A percentile compares a stretch with the other conserved stretches of the same genome.
phyloP scores from a whole-genome alignment of 2,329 filamentous ascomycete species.

The Cladosporium phlei region DNA sequence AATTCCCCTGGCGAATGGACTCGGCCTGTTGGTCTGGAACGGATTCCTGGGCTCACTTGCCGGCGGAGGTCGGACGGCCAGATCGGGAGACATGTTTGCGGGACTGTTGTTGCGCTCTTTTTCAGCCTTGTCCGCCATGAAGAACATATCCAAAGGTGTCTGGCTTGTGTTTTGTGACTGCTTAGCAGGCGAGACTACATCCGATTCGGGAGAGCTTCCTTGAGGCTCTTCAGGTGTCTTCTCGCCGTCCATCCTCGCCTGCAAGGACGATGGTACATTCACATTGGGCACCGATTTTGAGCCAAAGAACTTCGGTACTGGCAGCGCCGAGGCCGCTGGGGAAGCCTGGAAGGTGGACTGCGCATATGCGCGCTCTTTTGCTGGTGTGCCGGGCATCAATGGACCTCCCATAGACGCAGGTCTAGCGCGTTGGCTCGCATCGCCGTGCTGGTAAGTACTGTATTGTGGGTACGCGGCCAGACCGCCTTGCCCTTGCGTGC shows the following conservation, averaged over 20 bases:
- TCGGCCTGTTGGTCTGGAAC: slow-evolving; percentile 38
- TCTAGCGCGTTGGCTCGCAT: slow-evolving; percentile 29
- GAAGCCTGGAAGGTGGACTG: slow-evolving; percentile 94
- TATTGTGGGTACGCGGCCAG: slow-evolving; percentile 13
- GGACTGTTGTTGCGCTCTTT: slow-evolving; percentile 57
- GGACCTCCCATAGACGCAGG: slow-evolving; percentile 41
- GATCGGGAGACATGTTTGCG: slow-evolving; percentile 53
- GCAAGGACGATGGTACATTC: slow-evolving; percentile 41
- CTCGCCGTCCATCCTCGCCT: slow-evolving; percentile 42
- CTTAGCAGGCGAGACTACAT: slow-evolving; percentile 41
- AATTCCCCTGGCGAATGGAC: slow-evolving; percentile 65
- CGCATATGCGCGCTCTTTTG: slow-evolving; percentile 64
- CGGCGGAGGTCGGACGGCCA: slow-evolving; percentile 30
- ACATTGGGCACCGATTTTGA: slow-evolving; percentile 70
- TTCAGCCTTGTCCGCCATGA: slow-evolving; percentile 79
- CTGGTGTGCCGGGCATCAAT: slow-evolving; percentile 37
- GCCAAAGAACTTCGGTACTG: slow-evolving; percentile 76
- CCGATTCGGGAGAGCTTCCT: slow-evolving; percentile 49
- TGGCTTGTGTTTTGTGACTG: slow-evolving; percentile 46
- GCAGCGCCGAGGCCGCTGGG: slow-evolving; percentile 81
- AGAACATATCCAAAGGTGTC: slow-evolving; percentile 85
- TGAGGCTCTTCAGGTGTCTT: slow-evolving; percentile 41
- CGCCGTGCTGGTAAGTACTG: slow-evolving; percentile 18
- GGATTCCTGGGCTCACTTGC: slow-evolving; percentile 23
- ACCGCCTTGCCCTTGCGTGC: slow-evolving; percentile 1